These are phyloP conservation scores for Patellifolia procumbens DNA, from an alignment of 179 eudicot species.

Conservation along the genomic window DNA sequence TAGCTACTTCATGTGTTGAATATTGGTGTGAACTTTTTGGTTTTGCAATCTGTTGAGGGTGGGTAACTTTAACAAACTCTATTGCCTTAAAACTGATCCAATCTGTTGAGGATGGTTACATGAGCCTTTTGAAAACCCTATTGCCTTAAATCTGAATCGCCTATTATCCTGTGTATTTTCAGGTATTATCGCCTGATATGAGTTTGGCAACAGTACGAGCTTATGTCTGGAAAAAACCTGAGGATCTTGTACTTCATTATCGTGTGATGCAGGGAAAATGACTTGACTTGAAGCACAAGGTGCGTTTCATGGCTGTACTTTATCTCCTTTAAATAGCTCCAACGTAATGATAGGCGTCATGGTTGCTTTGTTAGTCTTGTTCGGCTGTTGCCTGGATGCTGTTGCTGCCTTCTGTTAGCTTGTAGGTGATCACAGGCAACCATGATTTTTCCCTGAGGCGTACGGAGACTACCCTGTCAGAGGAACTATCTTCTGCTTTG, in stretches of 20 bases:
- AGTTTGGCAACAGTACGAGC: slow-evolving; percentile 94
- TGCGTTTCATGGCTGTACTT: slow-evolving; percentile 6
- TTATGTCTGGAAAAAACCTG: slow-evolving; percentile 94
- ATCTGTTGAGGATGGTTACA: background rate
- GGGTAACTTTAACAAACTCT: background rate
- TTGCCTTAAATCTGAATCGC: slow-evolving; percentile 3
- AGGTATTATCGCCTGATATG: slow-evolving; percentile 93
- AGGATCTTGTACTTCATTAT: slow-evolving; percentile 86
- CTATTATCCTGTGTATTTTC: slow-evolving; percentile 21
- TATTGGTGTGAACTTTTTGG: background rate
- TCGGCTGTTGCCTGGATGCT: background rate
- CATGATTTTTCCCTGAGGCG: background rate
- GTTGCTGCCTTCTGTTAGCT: background rate
- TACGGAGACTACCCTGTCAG: background rate
- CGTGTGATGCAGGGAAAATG: slow-evolving; percentile 66
- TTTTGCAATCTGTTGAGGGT: background rate
- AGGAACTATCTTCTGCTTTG: background rate
- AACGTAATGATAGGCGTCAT: background rate
- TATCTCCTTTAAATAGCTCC: background rate
- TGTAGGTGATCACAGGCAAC: background rate
- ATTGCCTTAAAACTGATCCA: background rate
- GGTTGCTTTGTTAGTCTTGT: background rate
- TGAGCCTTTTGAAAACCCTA: background rate
- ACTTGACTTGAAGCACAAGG: slow-evolving; percentile 23
- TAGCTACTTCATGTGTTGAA: background rate